Evolutionary conservation across 2,329 filamentous ascomycete genomes (phyloP), one percentile per base, ranked within the genome.

Genomic region (Lasiodiplodia sp.): DNA sequence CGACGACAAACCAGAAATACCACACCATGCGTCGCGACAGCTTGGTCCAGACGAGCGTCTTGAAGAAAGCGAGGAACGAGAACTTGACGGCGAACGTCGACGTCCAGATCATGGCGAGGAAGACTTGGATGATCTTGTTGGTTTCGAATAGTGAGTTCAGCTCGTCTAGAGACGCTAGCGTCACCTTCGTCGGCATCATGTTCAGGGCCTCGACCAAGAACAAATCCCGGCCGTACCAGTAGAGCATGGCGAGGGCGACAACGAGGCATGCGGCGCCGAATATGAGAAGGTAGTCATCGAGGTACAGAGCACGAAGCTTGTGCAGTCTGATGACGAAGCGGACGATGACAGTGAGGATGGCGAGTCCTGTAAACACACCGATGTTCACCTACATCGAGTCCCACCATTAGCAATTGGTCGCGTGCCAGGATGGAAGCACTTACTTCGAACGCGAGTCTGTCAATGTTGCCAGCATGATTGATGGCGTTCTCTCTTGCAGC

Each of bases 1-100:
- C 67, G 18, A 68, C 58, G 3, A 65, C 58, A 16, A 47, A 65
- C 67, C 58, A 68, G 57, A 37, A 68, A 40, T 65, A 68, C 21
- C 14, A 8, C 16, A 5, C 25, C 34, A 68, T 60, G 16, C 31
- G 31, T 8, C 7, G 31, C 31, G 31, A 31, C 31, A n/a, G 38
- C 38, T 10, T 23, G n/a, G 34, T 44, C 37, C 6, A 12, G 37
- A 14, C n/a, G n/a, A 68, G 51, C 8, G 34, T 16, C 40, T 51
- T 37, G 57, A 68, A 68, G 38, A 37, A 64, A 7, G 67, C 58
- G 4, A 68, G 23, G 23, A 68, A 68, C 16, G 67, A 68, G 51
- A 68, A 56, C 49, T 65, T 68, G n/a, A 68, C 67, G 5, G 58
- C 28, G 23, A 52, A 68, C 8, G 23, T 68, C 7, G 67, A 25